Evolutionary conservation across 805 yeast genomes (phyloP).

Genomic region (Saccharomycopsis fodiens): DNA sequence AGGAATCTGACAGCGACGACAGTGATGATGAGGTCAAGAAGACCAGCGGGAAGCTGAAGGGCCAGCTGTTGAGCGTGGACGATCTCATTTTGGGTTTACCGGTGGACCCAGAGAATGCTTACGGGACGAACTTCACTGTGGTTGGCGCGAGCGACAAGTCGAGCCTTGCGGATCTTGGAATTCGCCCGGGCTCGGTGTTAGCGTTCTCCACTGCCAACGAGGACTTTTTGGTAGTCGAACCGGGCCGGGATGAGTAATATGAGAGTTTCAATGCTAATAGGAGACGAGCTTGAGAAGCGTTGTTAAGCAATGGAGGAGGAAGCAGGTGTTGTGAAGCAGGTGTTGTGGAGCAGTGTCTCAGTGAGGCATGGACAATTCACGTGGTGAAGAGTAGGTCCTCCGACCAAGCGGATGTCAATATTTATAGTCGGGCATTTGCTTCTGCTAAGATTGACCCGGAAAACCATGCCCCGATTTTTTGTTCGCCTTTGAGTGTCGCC

Average conservation of each 20-base stretch:
- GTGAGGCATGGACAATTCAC: no score
- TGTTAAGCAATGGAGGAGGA: neutral
- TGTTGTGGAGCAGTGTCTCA: no score
- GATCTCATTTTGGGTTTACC: conserved; percentile 16
- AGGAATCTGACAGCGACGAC: conserved; percentile 10
- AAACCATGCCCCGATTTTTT: no score
- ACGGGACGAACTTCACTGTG: conserved; percentile 16
- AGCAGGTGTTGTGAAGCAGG: no score
- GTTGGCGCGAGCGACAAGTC: conserved; percentile 1
- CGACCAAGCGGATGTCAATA: neutral
- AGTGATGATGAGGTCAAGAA: conserved; percentile 2
- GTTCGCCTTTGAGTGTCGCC: no score
- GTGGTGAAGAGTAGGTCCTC: neutral
- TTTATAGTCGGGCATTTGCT: no score
- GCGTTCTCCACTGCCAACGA: conserved; percentile 15
- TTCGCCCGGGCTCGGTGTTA: conserved; percentile 12
- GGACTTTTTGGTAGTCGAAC: conserved; percentile 19
- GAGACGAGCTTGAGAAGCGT: neutral
- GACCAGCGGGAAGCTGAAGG: neutral
- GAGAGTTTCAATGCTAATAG: neutral
- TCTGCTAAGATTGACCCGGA: no score
- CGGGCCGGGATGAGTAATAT: conserved; percentile 9
- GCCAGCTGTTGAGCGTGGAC: neutral
- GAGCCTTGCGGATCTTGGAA: conserved; percentile 3
- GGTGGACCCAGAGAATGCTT: conserved; percentile 6